phyloP scores from a whole-genome alignment of 2,329 filamentous ascomycete genomes.

The Paraconiothyrium sp. region DNA sequence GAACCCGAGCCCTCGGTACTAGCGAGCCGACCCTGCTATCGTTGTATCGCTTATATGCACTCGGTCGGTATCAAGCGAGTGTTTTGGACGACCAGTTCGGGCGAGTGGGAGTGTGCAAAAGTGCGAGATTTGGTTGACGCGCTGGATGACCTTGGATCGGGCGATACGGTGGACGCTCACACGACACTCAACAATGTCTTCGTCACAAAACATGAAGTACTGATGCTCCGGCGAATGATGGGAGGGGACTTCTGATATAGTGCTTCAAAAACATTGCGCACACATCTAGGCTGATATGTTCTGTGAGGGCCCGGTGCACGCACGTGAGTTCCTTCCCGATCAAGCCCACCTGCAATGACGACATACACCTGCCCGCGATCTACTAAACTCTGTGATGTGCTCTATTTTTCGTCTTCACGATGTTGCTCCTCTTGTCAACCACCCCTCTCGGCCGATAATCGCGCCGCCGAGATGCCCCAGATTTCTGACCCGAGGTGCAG shows the following conservation, averaged over 20 bases:
- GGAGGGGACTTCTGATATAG: slow-evolving; percentile 17
- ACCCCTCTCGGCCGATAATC: not conserved
- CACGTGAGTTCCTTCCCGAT: not conserved
- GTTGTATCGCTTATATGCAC: slow-evolving; percentile 63
- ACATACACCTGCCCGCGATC: not conserved
- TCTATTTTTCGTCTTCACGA: not conserved
- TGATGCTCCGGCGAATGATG: slow-evolving; percentile 56
- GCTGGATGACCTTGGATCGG: slow-evolving; percentile 45
- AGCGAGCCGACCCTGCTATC: slow-evolving; percentile 62
- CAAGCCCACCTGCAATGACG: not conserved
- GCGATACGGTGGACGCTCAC: slow-evolving; percentile 28
- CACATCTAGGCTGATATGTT: not conserved
- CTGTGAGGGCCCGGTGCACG: not conserved
- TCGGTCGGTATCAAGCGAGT: slow-evolving; percentile 62
- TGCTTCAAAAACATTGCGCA: not conserved
- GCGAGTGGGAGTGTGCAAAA: slow-evolving; percentile 62
- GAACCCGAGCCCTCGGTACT: slow-evolving; percentile 36
- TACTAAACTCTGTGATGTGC: not conserved
- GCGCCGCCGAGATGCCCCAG: slow-evolving; percentile 7
- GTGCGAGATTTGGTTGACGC: slow-evolving; percentile 60
- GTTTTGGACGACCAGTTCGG: slow-evolving; percentile 62
- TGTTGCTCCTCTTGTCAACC: not conserved
- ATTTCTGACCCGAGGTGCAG: slow-evolving; percentile 14
- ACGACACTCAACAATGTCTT: slow-evolving; percentile 50
- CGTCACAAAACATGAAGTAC: slow-evolving; percentile 63